Evolutionary conservation across 208 protist genomes (phyloP).

Genomic region (Leishmania gerbilli): DNA sequence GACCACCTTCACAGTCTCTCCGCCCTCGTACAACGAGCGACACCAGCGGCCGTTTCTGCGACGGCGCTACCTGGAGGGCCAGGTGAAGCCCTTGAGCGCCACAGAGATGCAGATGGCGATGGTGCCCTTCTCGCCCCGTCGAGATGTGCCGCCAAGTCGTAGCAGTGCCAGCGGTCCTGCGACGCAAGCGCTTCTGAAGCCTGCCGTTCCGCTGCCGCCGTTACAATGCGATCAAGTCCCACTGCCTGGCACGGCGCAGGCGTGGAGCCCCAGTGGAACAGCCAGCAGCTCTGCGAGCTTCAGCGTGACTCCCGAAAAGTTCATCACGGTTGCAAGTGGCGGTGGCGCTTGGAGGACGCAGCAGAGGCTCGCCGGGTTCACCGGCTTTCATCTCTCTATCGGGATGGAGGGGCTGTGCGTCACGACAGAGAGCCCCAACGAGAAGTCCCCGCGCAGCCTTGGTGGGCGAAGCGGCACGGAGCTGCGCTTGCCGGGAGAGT

Average conservation of each 20-base stretch:
- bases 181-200: neutral
- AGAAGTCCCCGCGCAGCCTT: slow-evolving; percentile 7
- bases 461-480: slow-evolving; percentile 7
- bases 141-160: neutral
- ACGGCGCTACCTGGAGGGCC: slow-evolving; percentile 5
- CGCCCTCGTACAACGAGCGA: slow-evolving; percentile 3
- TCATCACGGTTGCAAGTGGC: neutral
- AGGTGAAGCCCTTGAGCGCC: neutral
- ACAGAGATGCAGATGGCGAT: slow-evolving; percentile 7
- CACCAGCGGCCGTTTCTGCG: slow-evolving; percentile 8
- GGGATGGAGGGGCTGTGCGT: neutral
- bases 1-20: slow-evolving; percentile 1
- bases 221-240: slow-evolving; percentile 4
- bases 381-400: neutral
- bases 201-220: neutral
- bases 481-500: slow-evolving; percentile 1
- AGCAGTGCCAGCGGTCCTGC: neutral
- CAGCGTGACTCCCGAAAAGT: slow-evolving; percentile 6
- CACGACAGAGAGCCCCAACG: neutral
- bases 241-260: neutral
- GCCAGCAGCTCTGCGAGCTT: slow-evolving; percentile 1
- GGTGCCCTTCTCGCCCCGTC: neutral
- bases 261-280: neutral
- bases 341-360: neutral
- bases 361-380: neutral